A percentile compares a stretch with the other conserved stretches of the same genome.
Conservation (phyloP, 164 flowering plant species). For the Malania oleifera region DNA sequence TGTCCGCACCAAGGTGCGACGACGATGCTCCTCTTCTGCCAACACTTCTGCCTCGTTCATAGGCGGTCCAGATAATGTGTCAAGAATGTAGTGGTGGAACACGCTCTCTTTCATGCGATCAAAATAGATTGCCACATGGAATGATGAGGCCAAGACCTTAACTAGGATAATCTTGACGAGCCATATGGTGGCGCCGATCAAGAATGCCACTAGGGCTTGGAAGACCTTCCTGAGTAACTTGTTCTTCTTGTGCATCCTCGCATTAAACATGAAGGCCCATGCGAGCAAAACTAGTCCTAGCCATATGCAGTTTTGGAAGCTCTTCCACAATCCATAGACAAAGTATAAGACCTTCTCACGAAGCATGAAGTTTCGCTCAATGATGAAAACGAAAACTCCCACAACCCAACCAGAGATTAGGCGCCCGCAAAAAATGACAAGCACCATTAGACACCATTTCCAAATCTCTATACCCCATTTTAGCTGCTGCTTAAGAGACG, state of each 20-base stretch:
- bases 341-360: conserved; percentile 43
- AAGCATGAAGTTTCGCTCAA: conserved; percentile 45
- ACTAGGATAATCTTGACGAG: conserved; percentile 31
- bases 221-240: conserved; percentile 17
- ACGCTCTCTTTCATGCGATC: conserved; percentile 47
- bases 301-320: conserved; percentile 42
- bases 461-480: conserved; percentile 29
- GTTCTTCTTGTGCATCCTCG: conserved; percentile 19
- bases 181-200: conserved; percentile 27
- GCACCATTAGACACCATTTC: conserved; percentile 41
- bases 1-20: neutral
- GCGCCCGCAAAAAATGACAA: conserved; percentile 39
- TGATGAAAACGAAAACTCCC: conserved; percentile 29
- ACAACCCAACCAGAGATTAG: conserved; percentile 36
- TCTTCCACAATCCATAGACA: conserved; percentile 38
- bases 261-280: conserved; percentile 34
- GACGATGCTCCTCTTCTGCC: neutral
- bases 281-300: conserved; percentile 32
- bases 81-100: conserved; percentile 38
- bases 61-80: conserved; percentile 35
- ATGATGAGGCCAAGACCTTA: conserved; percentile 40
- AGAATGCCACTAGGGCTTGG: conserved; percentile 11
- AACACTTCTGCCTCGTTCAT: too few species aligned
- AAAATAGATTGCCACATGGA: conserved; percentile 42
- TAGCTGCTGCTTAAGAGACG: neutral